Conservation (phyloP, 1,284 basidiomycete genomes). For the Cutaneotrichosporon arboriforme region DNA sequence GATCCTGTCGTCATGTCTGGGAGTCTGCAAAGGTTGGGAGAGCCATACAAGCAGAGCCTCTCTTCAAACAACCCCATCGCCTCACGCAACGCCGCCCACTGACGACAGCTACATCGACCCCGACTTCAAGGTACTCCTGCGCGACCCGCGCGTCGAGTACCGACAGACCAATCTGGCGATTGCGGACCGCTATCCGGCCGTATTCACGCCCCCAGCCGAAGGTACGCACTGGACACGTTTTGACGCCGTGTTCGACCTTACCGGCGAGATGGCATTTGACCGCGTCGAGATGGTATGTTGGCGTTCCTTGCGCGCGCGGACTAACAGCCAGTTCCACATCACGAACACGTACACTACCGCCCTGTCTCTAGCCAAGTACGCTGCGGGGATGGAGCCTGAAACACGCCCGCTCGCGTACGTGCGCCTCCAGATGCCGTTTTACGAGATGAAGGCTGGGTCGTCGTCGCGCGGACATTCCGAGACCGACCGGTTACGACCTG, state of each 20-base stretch:
- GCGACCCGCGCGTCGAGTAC: slow-evolving; percentile 54
- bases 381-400: slow-evolving; percentile 57
- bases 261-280: slow-evolving; percentile 70
- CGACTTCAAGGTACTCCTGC: slow-evolving; percentile 64
- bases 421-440: slow-evolving; percentile 73
- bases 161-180: slow-evolving; percentile 73
- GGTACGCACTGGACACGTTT: slow-evolving; percentile 25
- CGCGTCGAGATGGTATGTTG: slow-evolving; percentile 64
- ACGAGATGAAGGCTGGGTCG: slow-evolving; percentile 57
- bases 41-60: too few relatives aligned
- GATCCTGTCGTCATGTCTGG: too few relatives aligned
- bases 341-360: slow-evolving; percentile 69
- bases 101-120: slow-evolving; percentile 66
- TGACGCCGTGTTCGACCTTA: slow-evolving; percentile 43
- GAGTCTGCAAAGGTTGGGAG: too few relatives aligned
- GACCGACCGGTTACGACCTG: slow-evolving; percentile 63
- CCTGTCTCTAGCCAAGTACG: slow-evolving; percentile 56
- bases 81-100: background rate
- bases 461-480: slow-evolving; percentile 57
- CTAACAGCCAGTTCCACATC: slow-evolving; percentile 56
- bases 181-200: slow-evolving; percentile 26
- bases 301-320: too few relatives aligned
- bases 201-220: slow-evolving; percentile 33
- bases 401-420: slow-evolving; percentile 66
- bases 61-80: too few relatives aligned